Conservation (phyloP, 2,329 filamentous ascomycete genomes). For the Fusarium keratoplasticum region DNA sequence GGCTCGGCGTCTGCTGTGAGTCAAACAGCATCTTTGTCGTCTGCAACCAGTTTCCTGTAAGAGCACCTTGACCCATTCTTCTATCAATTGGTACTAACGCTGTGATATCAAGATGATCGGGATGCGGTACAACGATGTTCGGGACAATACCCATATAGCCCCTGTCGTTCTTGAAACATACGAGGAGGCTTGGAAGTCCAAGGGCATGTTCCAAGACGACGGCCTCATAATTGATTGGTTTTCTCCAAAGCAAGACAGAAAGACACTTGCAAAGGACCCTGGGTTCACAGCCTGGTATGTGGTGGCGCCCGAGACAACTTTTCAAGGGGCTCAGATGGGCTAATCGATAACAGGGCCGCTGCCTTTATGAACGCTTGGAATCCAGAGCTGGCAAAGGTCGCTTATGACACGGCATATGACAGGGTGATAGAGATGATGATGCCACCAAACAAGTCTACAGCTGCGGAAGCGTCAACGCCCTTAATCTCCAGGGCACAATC, state of each 20-base stretch:
- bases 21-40: background rate
- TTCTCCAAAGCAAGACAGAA: background rate
- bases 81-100: too few relatives aligned
- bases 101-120: background rate
- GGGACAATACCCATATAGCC: background rate
- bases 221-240: background rate
- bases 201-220: background rate
- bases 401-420: background rate
- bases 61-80: background rate
- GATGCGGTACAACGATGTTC: background rate
- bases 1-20: background rate
- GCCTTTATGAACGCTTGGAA: background rate
- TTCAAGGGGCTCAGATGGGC: background rate
- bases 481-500: background rate
- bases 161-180: background rate
- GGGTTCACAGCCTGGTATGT: background rate
- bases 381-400: background rate
- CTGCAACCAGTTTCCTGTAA: background rate
- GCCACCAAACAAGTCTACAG: background rate
- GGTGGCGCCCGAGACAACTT: background rate
- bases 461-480: background rate
- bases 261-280: background rate
- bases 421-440: background rate
- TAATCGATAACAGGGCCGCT: background rate
- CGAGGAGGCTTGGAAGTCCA: background rate